Percentiles rank a stretch among this genome's conserved stretches.
Evolutionary conservation across 2,329 filamentous ascomycete genomes (phyloP).

Genomic region (Cordyceps javanica): DNA sequence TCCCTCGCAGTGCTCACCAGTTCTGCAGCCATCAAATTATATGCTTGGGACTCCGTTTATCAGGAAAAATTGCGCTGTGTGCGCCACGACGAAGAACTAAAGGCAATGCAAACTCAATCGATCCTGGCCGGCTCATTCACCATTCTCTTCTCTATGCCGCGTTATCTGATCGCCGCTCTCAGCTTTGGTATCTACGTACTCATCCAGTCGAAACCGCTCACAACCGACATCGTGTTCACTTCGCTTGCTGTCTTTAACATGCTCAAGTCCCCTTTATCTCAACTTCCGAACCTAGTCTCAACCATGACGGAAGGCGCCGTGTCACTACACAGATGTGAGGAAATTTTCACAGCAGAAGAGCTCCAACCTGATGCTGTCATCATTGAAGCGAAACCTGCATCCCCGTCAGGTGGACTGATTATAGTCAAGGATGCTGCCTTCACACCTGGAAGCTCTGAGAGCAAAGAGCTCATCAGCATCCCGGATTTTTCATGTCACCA

Average conservation of each 20-base stretch:
- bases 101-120: constrained; percentile 84
- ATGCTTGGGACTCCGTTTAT: constrained; percentile 87
- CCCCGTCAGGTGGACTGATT: constrained; percentile 72
- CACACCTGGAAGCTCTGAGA: constrained; percentile 77
- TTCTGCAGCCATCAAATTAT: constrained; percentile 64
- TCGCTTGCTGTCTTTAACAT: constrained; percentile 82
- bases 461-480: constrained; percentile 61
- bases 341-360: constrained; percentile 75
- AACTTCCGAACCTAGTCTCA: constrained; percentile 89
- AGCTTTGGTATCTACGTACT: constrained; percentile 86
- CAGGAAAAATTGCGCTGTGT: constrained; percentile 89
- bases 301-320: constrained; percentile 84
- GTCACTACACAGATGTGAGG: constrained; percentile 71
- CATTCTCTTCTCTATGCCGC: constrained; percentile 92
- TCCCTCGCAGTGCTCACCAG: constrained; percentile 7
- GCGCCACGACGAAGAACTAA: constrained; percentile 81
- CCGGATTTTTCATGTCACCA: constrained; percentile 80
- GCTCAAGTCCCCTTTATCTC: constrained; percentile 78
- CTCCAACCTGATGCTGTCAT: constrained; percentile 73
- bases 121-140: constrained; percentile 82
- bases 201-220: constrained; percentile 66
- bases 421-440: constrained; percentile 76
- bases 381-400: constrained; percentile 57
- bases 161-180: constrained; percentile 85
- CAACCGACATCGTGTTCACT: constrained; percentile 85